phyloP scores from a whole-genome alignment of 805 yeast species.

The Candida maesae region DNA sequence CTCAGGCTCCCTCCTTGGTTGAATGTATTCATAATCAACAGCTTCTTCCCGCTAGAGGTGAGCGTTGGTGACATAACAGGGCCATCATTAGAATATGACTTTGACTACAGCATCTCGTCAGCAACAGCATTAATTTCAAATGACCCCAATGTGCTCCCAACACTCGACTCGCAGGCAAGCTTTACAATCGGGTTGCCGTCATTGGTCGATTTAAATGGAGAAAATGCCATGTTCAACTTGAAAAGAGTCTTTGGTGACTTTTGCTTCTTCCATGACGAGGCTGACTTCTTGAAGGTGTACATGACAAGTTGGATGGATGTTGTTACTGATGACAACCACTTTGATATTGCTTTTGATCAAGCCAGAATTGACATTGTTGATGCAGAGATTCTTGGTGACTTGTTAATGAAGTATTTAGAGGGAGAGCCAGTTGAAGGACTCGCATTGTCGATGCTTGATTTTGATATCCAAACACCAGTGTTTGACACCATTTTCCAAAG shows the following conservation, averaged over 20 bases:
- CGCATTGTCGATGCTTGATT: slow-evolving; percentile 15
- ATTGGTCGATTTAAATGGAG: slow-evolving; percentile 5
- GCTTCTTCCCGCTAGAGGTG: slow-evolving; percentile 12
- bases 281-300: slow-evolving; percentile 14
- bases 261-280: slow-evolving; percentile 9
- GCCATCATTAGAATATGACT: background rate
- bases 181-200: slow-evolving; percentile 7
- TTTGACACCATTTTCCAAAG: slow-evolving; percentile 20
- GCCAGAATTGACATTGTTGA: slow-evolving; percentile 23
- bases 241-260: slow-evolving; percentile 15
- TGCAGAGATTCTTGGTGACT: slow-evolving; percentile 6
- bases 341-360: slow-evolving; percentile 10
- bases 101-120: slow-evolving; percentile 1
- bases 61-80: background rate
- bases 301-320: slow-evolving; percentile 23
- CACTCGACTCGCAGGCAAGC: slow-evolving; percentile 1
- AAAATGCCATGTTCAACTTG: slow-evolving; percentile 11
- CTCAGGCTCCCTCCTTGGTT: slow-evolving; percentile 18
- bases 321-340: slow-evolving; percentile 6
- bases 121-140: slow-evolving; percentile 8
- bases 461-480: slow-evolving; percentile 24
- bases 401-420: slow-evolving; percentile 8
- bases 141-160: slow-evolving; percentile 9
- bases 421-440: slow-evolving; percentile 9
- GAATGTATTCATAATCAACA: slow-evolving; percentile 9